Conservation (phyloP, 805 yeast genomes). For the Kregervanrija pseudodelftensis region DNA sequence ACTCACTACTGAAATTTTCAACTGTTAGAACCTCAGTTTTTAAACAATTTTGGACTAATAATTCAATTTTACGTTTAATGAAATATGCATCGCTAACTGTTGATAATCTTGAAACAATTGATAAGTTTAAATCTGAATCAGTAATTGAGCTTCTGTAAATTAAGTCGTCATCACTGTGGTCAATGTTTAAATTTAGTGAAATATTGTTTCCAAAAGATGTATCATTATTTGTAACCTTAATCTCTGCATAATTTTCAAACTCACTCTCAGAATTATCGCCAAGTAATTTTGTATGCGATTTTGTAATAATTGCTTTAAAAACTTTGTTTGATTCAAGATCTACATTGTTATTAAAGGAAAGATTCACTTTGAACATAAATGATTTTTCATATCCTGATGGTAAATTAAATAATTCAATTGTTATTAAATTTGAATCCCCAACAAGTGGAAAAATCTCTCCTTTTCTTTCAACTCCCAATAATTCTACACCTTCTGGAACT, state of each 20-base stretch:
- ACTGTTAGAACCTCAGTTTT: constrained; percentile 11
- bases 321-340: constrained; percentile 3
- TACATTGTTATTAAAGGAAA: constrained; percentile 12
- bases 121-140: constrained; percentile 9
- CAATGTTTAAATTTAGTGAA: constrained; percentile 19
- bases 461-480: constrained; percentile 14
- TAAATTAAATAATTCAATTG: constrained; percentile 13
- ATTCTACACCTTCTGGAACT: constrained; percentile 13
- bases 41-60: constrained; percentile 21
- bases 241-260: background rate
- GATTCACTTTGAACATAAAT: constrained; percentile 18
- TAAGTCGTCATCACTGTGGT: constrained; percentile 4
- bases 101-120: constrained; percentile 25
- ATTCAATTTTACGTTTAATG: constrained; percentile 31
- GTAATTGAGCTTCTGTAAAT: background rate
- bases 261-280: constrained; percentile 1
- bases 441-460: constrained; percentile 8
- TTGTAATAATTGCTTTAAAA: constrained; percentile 2
- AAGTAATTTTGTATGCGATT: background rate
- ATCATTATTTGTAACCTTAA: background rate
- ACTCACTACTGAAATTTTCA: constrained; percentile 5
- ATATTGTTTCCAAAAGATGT: constrained; percentile 7
- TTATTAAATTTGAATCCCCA: background rate
- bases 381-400: constrained; percentile 17
- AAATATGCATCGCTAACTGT: constrained; percentile 28